A percentile compares a stretch with the other conserved stretches of the same genome.
Evolutionary conservation across 108 stramenopile genomes (phyloP).

Genomic region (Mayamaea pseudoterrestris): DNA sequence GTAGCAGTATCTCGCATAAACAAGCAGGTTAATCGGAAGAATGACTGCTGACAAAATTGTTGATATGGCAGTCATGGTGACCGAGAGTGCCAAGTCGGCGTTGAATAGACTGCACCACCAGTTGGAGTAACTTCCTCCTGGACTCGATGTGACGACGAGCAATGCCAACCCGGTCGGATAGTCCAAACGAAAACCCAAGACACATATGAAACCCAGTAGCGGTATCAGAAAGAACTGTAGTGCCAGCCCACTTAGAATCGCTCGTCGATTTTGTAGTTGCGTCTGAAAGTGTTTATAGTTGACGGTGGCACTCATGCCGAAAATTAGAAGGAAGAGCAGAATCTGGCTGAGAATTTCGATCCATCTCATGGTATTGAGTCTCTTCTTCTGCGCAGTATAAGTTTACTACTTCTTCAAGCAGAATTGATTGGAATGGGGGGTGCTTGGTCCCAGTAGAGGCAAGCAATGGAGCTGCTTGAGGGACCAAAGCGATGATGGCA

Average conservation of each 20-base stretch:
- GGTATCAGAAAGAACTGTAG: conserved; percentile 68
- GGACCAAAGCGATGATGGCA: too few relatives aligned
- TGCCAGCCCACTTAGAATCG: conserved; percentile 30
- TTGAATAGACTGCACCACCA: conserved; percentile 58
- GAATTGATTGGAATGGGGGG: too few relatives aligned
- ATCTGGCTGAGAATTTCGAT: conserved; percentile 28
- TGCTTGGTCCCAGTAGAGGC: too few relatives aligned
- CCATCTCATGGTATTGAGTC: too few relatives aligned
- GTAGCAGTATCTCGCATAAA: conserved; percentile 67
- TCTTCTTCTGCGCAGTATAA: too few relatives aligned
- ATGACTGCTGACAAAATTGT: conserved; percentile 54
- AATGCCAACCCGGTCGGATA: conserved; percentile 49
- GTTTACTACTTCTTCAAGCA: too few relatives aligned
- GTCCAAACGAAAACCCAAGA: conserved; percentile 33
- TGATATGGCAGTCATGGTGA: conserved; percentile 83
- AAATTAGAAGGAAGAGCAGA: conserved; percentile 55
- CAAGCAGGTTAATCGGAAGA: conserved; percentile 65
- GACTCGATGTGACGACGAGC: conserved; percentile 58
- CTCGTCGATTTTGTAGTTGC: conserved; percentile 40
- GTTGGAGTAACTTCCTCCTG: conserved; percentile 73
- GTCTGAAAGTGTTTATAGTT: conserved; percentile 28
- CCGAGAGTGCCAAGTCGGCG: conserved; percentile 74
- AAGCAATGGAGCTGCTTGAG: too few relatives aligned
- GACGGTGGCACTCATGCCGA: conserved; percentile 65
- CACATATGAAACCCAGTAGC: conserved; percentile 57